Evolutionary conservation across 352 stramenopile species (phyloP).

Genomic region (Phytopythium chamaehyphon): DNA sequence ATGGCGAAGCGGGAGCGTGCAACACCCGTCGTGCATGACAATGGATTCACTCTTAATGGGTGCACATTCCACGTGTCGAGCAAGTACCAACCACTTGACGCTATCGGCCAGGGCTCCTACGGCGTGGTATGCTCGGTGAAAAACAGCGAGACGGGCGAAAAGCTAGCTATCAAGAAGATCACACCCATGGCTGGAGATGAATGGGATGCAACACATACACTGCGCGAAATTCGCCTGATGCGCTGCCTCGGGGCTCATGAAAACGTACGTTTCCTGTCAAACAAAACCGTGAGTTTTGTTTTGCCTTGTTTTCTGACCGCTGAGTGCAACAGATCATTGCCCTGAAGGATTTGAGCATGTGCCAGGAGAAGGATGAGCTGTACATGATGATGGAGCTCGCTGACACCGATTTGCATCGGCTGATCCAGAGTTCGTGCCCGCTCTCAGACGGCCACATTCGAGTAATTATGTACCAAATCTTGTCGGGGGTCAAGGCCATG

Average conservation of each 20-base stretch:
- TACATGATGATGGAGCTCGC: slow-evolving; percentile 97
- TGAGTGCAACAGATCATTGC: slow-evolving; percentile 70
- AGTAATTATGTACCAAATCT: slow-evolving; percentile 85
- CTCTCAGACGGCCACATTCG: slow-evolving; percentile 76
- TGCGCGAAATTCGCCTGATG: slow-evolving; percentile 90
- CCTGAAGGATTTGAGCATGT: slow-evolving; percentile 87
- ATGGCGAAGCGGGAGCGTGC: slow-evolving; percentile 68
- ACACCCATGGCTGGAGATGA: slow-evolving; percentile 88
- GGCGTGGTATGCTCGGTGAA: slow-evolving; percentile 89
- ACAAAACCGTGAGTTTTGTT: no score
- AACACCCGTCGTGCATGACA: slow-evolving; percentile 51
- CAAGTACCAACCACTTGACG: slow-evolving; percentile 82
- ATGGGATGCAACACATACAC: slow-evolving; percentile 86
- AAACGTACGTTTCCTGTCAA: slow-evolving; percentile 65
- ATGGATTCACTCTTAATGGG: slow-evolving; percentile 82
- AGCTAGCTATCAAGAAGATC: slow-evolving; percentile 93
- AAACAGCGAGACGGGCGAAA: slow-evolving; percentile 72
- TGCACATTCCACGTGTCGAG: slow-evolving; percentile 77
- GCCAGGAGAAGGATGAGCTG: slow-evolving; percentile 91
- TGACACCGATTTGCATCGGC: slow-evolving; percentile 90
- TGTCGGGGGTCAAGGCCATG: slow-evolving; percentile 88
- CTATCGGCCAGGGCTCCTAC: slow-evolving; percentile 92
- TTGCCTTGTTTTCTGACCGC: neutral
- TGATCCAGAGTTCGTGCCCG: slow-evolving; percentile 88
- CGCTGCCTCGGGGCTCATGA: slow-evolving; percentile 86